Percentiles rank a stretch among this genome's conserved stretches.
phyloP scores from a whole-genome alignment of 305 asterid species.

The Solanum aculeatissimum region DNA sequence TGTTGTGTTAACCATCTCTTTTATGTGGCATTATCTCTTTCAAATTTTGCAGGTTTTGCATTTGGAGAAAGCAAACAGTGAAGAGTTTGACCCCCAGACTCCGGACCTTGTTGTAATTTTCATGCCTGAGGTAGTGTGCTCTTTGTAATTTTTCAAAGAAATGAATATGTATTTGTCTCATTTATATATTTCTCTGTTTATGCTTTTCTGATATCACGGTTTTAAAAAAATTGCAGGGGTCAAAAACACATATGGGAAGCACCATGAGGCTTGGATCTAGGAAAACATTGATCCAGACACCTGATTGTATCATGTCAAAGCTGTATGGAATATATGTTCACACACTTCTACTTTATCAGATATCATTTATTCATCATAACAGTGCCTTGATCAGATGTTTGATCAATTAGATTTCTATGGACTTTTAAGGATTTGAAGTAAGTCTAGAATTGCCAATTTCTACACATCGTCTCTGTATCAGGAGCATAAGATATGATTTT shows the following conservation, averaged over 20 bases:
- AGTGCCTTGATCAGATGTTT: not conserved
- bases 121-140: conserved; percentile 86
- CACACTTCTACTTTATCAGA: not conserved
- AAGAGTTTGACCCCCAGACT: conserved; percentile 64
- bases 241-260: conserved; percentile 96
- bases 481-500: not conserved
- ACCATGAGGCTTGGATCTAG: conserved; percentile 97
- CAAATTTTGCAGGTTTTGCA: conserved; percentile 41
- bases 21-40: not conserved
- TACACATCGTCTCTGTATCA: not conserved
- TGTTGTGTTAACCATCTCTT: not conserved
- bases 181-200: not conserved
- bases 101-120: conserved; percentile 73
- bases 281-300: conserved; percentile 68
- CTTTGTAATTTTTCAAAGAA: not conserved
- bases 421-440: not conserved
- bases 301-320: conserved; percentile 80
- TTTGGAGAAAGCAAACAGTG: conserved; percentile 68
- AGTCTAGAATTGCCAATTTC: not conserved
- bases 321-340: conserved; percentile 35
- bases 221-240: conserved; percentile 42
- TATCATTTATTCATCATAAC: not conserved
- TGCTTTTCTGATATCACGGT: not conserved
- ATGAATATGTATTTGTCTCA: not conserved
- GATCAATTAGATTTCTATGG: not conserved